Evolutionary conservation across 2,329 filamentous ascomycete genomes (phyloP).

Genomic region (Capronia americana): DNA sequence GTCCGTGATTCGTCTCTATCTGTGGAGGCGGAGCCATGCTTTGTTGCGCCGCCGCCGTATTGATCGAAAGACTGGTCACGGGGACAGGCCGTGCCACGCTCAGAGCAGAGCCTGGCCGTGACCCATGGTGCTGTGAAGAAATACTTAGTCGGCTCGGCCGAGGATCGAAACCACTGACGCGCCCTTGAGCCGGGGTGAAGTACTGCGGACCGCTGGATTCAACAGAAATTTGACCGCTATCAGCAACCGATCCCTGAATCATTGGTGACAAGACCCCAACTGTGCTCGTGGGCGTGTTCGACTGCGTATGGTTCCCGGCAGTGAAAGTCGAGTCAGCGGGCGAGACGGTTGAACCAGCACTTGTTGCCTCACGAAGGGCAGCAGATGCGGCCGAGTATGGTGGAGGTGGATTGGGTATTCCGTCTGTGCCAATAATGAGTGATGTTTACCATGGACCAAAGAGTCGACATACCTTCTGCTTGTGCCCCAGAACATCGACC

Average conservation of each 20-base stretch:
- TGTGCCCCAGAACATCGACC: conserved; percentile 15
- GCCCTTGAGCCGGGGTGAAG: conserved; percentile 8
- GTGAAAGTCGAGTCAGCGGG: conserved; percentile 32
- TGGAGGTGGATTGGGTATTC: conserved; percentile 36
- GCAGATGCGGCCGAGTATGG: conserved; percentile 35
- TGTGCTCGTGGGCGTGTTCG: conserved; percentile 32
- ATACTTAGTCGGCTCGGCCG: conserved; percentile 17
- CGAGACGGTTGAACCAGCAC: conserved; percentile 31
- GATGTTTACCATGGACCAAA: neutral
- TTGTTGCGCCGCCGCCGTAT: conserved; percentile 29
- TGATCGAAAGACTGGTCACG: conserved; percentile 25
- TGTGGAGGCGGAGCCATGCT: conserved; percentile 3
- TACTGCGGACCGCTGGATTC: conserved; percentile 6
- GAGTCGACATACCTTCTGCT: conserved; percentile 30
- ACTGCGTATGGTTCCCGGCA: conserved; percentile 22
- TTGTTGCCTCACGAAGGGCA: conserved; percentile 21
- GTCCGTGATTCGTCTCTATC: conserved; percentile 7
- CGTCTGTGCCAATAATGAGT: conserved; percentile 34
- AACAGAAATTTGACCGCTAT: conserved; percentile 10
- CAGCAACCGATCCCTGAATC: conserved; percentile 16
- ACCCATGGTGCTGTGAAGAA: conserved; percentile 16
- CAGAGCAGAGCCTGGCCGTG: conserved; percentile 19
- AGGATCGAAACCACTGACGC: conserved; percentile 14
- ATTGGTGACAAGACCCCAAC: conserved; percentile 28
- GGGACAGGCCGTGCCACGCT: conserved; percentile 19